phyloP scores from a whole-genome alignment of 306 rosid genomes.

The Trifolium fragiferum region DNA sequence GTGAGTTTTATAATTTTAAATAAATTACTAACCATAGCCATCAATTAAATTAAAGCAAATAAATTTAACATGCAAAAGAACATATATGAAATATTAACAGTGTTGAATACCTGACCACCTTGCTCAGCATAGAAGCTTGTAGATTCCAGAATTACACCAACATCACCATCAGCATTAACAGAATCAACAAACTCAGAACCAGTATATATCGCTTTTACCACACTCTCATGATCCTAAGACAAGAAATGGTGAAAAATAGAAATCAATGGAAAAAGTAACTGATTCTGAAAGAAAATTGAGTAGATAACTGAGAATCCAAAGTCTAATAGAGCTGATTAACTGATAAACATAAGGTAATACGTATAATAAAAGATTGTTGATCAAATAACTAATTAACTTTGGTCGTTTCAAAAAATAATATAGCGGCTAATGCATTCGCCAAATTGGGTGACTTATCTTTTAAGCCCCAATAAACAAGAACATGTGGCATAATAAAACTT shows the following conservation, averaged over 20 bases:
- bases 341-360: constrained; percentile 11
- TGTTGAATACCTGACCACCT: constrained; percentile 92
- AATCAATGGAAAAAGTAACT: constrained; percentile 37
- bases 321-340: constrained; percentile 19
- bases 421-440: neutral
- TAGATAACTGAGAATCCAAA: neutral
- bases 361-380: neutral
- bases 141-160: constrained; percentile 84
- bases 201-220: constrained; percentile 81
- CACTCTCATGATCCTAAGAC: constrained; percentile 78
- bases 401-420: neutral
- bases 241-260: constrained; percentile 35
- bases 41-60: constrained; percentile 11
- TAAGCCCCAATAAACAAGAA: constrained; percentile 20
- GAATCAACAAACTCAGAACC: constrained; percentile 76
- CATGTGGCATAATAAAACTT: neutral
- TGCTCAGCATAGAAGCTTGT: constrained; percentile 99
- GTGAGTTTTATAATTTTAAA: constrained; percentile 7
- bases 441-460: neutral
- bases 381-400: too few species aligned
- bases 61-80: constrained; percentile 29
- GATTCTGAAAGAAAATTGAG: constrained; percentile 24
- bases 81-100: constrained; percentile 9
- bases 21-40: neutral
- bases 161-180: constrained; percentile 59